A percentile compares a stretch with the other conserved stretches of the same genome.
Evolutionary conservation across 2,329 filamentous ascomycete genomes (phyloP).

Genomic region (Purpureocillium lavendulum): DNA sequence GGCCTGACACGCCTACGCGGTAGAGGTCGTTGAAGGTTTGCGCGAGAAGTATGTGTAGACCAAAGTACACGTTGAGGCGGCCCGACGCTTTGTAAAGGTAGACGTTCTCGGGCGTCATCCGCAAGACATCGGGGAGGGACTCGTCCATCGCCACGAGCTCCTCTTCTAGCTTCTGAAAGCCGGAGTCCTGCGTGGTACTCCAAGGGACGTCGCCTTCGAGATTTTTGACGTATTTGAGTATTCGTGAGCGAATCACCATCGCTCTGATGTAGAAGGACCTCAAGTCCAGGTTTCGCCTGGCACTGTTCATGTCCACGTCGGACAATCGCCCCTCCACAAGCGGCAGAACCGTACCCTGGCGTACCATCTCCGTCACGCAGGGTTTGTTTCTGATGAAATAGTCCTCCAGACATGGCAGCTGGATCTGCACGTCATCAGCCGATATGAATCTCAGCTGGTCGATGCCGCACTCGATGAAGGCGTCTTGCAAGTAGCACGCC

Average conservation of each 20-base stretch:
- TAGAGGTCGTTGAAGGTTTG: conserved; percentile 6
- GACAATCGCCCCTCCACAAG: too few relatives aligned
- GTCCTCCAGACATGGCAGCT: conserved; percentile 4
- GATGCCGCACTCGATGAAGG: conserved; percentile 6
- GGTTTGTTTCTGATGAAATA: conserved; percentile 2
- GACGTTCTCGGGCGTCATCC: conserved; percentile 1
- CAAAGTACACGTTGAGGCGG: conserved; percentile 4
- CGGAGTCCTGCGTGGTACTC: conserved; percentile 1
- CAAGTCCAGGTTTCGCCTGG: too few relatives aligned
- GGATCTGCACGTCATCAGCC: conserved; percentile 1
- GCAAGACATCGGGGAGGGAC: conserved; percentile 1
- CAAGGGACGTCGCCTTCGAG: conserved; percentile 4
- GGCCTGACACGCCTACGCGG: conserved; percentile 2
- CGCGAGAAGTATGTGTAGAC: conserved; percentile 4
- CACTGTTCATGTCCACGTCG: too few relatives aligned
- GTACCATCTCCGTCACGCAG: conserved; percentile 2
- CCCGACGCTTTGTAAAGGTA: conserved; percentile 3
- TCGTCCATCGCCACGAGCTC: conserved; percentile 1
- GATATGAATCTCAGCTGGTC: conserved; percentile 5
- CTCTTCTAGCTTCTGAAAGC: conserved; percentile 2
- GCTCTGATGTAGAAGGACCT: background rate
- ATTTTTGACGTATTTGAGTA: conserved; percentile 5
- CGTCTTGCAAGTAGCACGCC: conserved; percentile 5
- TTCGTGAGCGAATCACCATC: conserved; percentile 3
- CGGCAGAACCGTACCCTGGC: background rate